Evolutionary conservation across 768 basidiomycete species (phyloP), one percentile per base, ranked within the genome.

Genomic region (Leucocoprinus leucothites): DNA sequence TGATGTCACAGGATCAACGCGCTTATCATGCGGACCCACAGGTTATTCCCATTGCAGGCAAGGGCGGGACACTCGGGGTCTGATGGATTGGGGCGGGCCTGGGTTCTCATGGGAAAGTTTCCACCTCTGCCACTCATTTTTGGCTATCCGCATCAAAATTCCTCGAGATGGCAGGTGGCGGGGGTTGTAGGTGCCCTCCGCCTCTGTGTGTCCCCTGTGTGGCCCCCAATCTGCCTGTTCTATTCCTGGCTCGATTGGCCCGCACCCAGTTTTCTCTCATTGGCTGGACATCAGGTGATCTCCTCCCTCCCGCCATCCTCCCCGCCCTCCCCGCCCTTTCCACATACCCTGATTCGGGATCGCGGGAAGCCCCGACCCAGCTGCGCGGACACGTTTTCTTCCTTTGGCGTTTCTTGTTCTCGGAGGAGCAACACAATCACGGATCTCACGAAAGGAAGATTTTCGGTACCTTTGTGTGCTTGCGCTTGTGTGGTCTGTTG

Each of bases 31-130:
- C 24, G 53, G 53, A 34, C 53, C 25, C 21, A 55, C 53, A 31
- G 18, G 25, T 40, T 40, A 47, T 55, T 55, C 13, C 53, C 53
- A 31, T 55, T 46, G 19, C n/a, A 38, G 45, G 53, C 9, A 42
- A 18, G 45, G 11, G 46, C 46, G 40, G 26, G 46, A 24, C 35
- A 22, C 22, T 13, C 43, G 44, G 41, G 51, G 41, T 19, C 34
- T 14, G n/a, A 9, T 34, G 56, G 59, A 60, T 60, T 60, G 59
- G 59, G 42, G 36, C 59, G 59, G 59, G 42, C 51, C 51, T 42
- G 49, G 43, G 53, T 60, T 53, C 34, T 9, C 19, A 24, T 44
- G 48, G 22, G 47, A 38, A 42, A 48, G 34, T 26, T 38, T 36
- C 18, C 16, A 6, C 8, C 13, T 11, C 26, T 24, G 31, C 45